phyloP scores from a whole-genome alignment of 2,329 filamentous ascomycete genomes.

The Mollisiaceae sp. region DNA sequence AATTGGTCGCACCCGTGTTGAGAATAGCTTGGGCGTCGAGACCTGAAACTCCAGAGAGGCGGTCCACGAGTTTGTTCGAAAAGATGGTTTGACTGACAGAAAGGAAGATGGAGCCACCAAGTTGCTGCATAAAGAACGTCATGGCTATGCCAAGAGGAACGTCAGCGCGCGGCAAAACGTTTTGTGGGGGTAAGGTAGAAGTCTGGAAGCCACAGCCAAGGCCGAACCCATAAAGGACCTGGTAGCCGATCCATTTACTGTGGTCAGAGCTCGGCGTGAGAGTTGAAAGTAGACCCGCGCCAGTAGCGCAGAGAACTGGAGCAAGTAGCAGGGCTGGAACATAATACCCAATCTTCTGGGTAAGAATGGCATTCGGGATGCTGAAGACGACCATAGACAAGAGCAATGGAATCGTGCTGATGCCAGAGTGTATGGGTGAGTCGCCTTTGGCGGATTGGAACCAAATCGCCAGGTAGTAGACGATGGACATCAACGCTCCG shows the following conservation, averaged over 20 bases:
- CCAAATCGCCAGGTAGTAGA: conserved; percentile 53
- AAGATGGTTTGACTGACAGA: conserved; percentile 57
- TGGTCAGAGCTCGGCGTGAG: conserved; percentile 42
- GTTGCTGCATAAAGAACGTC: conserved; percentile 60
- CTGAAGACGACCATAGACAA: conserved; percentile 41
- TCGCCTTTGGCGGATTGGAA: conserved; percentile 53
- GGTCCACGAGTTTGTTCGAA: conserved; percentile 28
- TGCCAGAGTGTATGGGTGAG: conserved; percentile 45
- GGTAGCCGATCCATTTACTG: conserved; percentile 60
- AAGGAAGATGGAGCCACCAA: conserved; percentile 61
- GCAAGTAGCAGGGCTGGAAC: conserved; percentile 33
- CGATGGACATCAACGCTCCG: conserved; percentile 50
- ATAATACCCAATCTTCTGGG: conserved; percentile 40
- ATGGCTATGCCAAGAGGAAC: conserved; percentile 58
- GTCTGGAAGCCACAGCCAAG: conserved; percentile 63
- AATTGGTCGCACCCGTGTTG: conserved; percentile 59
- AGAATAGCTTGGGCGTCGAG: conserved; percentile 48
- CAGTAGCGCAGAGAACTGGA: conserved; percentile 43
- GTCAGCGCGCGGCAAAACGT: conserved; percentile 54
- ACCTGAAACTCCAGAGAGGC: conserved; percentile 19
- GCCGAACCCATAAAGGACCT: conserved; percentile 58
- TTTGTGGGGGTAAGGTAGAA: conserved; percentile 59
- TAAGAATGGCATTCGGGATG: conserved; percentile 42
- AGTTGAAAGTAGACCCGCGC: conserved; percentile 48
- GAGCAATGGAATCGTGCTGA: conserved; percentile 44